Percentiles rank a stretch among this genome's conserved stretches.
phyloP scores from a whole-genome alignment of 2,329 filamentous ascomycete genomes.

The Claviceps sp. region DNA sequence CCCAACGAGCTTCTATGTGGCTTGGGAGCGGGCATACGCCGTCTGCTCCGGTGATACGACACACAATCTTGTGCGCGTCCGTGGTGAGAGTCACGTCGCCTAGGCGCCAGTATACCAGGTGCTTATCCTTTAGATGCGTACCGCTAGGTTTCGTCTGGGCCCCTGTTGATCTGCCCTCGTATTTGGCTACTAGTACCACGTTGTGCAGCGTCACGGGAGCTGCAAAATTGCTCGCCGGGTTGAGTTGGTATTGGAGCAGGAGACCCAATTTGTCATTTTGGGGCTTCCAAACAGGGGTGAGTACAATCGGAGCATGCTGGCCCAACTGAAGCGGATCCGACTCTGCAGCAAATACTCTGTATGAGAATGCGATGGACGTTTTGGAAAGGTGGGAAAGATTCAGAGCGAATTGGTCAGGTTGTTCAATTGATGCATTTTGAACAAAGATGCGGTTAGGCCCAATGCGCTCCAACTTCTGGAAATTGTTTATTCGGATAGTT shows the following conservation, averaged over 20 bases:
- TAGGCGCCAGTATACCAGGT: conserved; percentile 67
- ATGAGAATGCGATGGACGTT: conserved; percentile 78
- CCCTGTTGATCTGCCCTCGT: conserved; percentile 53
- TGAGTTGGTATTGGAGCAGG: conserved; percentile 72
- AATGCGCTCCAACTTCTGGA: conserved; percentile 76
- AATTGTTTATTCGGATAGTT: conserved; percentile 76
- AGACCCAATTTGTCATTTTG: conserved; percentile 77
- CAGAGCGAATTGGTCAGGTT: conserved; percentile 67
- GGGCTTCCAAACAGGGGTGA: conserved; percentile 70
- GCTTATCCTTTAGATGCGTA: conserved; percentile 66
- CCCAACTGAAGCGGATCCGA: conserved; percentile 29
- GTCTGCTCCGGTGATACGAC: conserved; percentile 63
- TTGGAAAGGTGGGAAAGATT: conserved; percentile 59
- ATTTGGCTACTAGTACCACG: conserved; percentile 57
- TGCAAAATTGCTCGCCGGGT: conserved; percentile 46
- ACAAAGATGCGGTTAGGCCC: conserved; percentile 90
- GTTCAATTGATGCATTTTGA: conserved; percentile 48
- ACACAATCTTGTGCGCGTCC: conserved; percentile 65
- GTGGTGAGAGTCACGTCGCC: conserved; percentile 57
- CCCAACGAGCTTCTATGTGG: conserved; percentile 73
- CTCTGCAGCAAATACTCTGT: conserved; percentile 66
- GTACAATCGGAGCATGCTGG: conserved; percentile 55
- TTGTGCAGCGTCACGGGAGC: conserved; percentile 46
- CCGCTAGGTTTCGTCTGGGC: conserved; percentile 69
- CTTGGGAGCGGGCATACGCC: conserved; percentile 58